phyloP scores from a whole-genome alignment of 306 rosid genomes.

The barrel medic (Medicago truncatula) region MtrunA17r5.0-ANR NC_053049.1:45150501-45151000 shows the following conservation, averaged over 20 bases:
- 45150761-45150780: constrained; percentile 94
- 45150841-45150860: constrained; percentile 94
- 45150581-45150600: constrained; percentile 84
- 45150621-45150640: neutral
- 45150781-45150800: constrained; percentile 98
- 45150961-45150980: constrained; percentile 85
- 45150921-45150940: constrained; percentile 66
- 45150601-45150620: constrained; percentile 79
- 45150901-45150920: constrained; percentile 69
- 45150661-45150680: neutral
- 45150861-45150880: constrained; percentile 96
- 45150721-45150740: constrained; percentile 61
- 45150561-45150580: constrained; percentile 83
- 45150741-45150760: constrained; percentile 91
- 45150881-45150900: constrained; percentile 97
- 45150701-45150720: constrained; percentile 23
- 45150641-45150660: constrained; percentile 4
- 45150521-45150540: constrained; percentile 91
- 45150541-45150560: constrained; percentile 99
- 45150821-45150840: constrained; percentile 96
- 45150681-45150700: constrained; percentile 20
- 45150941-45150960: constrained; percentile 85
- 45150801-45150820: constrained; percentile 99
- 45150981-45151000: constrained; percentile 87
- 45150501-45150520: constrained; percentile 87